Evolutionary conservation across 495 filamentous ascomycete genomes (phyloP).

Genomic region (Penicillium soppii): DNA sequence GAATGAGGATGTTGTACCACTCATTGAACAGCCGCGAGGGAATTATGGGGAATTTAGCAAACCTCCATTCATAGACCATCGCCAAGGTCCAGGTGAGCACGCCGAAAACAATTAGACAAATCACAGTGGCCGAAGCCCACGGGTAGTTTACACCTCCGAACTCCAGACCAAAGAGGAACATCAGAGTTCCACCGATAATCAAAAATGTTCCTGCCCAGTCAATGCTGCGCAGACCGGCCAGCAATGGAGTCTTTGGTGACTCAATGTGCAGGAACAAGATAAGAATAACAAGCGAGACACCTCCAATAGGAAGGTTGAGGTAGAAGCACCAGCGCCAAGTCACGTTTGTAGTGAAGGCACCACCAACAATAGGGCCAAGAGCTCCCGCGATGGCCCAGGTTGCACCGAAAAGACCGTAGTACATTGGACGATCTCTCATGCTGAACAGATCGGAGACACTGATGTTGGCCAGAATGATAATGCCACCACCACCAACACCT

Average conservation of each 20-base stretch:
- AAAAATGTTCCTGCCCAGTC: conserved; percentile 73
- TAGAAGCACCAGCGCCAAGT: conserved; percentile 67
- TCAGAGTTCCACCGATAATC: conserved; percentile 74
- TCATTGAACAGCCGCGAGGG: conserved; percentile 66
- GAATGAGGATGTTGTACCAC: conserved; percentile 56
- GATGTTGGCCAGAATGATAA: conserved; percentile 79
- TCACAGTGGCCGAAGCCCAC: conserved; percentile 72
- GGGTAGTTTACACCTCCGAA: conserved; percentile 74
- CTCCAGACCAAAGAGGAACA: conserved; percentile 79
- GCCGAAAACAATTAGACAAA: conserved; percentile 80
- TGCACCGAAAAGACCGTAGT: conserved; percentile 63
- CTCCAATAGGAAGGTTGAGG: conserved; percentile 72
- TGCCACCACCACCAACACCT: conserved; percentile 80
- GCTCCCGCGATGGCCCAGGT: conserved; percentile 76
- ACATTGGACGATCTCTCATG: conserved; percentile 63
- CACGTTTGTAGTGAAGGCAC: conserved; percentile 66
- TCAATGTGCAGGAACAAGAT: conserved; percentile 72
- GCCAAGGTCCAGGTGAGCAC: conserved; percentile 61
- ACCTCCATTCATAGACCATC: conserved; percentile 64
- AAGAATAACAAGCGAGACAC: conserved; percentile 63
- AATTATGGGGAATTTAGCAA: conserved; percentile 77
- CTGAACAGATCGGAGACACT: conserved; percentile 79
- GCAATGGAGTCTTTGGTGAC: conserved; percentile 69
- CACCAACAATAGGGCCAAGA: conserved; percentile 73
- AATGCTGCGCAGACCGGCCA: conserved; percentile 68